A percentile compares a stretch with the other conserved stretches of the same genome.
phyloP scores from a whole-genome alignment of 805 yeast species.

The Teunomyces stri region DNA sequence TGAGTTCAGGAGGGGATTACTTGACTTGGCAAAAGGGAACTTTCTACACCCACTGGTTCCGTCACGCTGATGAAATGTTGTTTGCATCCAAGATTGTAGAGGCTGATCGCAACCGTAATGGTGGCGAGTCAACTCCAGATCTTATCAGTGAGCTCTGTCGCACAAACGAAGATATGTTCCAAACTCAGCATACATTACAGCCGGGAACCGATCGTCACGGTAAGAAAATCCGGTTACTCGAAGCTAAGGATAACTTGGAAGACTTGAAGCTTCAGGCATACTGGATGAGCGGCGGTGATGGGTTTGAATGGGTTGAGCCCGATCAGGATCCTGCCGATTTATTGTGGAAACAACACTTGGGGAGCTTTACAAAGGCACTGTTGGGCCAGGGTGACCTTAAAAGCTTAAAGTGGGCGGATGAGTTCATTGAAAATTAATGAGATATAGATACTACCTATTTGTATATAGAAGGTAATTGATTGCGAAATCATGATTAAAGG shows the following conservation, averaged over 20 bases:
- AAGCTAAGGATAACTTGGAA: conserved; percentile 49
- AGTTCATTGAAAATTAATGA: conserved; percentile 24
- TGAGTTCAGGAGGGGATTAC: conserved; percentile 46
- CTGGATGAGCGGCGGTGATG: conserved; percentile 85
- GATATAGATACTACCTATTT: not conserved
- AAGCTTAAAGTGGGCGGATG: conserved; percentile 41
- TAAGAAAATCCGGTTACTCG: conserved; percentile 36
- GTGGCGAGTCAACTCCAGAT: conserved; percentile 33
- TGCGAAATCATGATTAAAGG: not conserved
- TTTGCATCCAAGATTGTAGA: conserved; percentile 66
- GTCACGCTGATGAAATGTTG: conserved; percentile 64
- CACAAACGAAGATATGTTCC: conserved; percentile 20
- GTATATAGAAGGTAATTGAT: not conserved
- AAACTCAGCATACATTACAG: conserved; percentile 23
- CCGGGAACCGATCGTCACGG: conserved; percentile 40
- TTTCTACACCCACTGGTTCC: conserved; percentile 59
- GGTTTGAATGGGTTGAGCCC: conserved; percentile 87
- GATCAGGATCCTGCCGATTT: conserved; percentile 85
- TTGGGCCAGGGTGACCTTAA: conserved; percentile 15
- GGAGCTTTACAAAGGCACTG: conserved; percentile 16
- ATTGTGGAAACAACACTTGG: conserved; percentile 35
- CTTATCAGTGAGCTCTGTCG: conserved; percentile 40
- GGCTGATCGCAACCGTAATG: conserved; percentile 56
- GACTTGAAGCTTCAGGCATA: conserved; percentile 74
- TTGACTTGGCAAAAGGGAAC: conserved; percentile 66